Base-by-base conservation (phyloP, 345 rosid genomes). In the Combretum micranthum region DNA sequence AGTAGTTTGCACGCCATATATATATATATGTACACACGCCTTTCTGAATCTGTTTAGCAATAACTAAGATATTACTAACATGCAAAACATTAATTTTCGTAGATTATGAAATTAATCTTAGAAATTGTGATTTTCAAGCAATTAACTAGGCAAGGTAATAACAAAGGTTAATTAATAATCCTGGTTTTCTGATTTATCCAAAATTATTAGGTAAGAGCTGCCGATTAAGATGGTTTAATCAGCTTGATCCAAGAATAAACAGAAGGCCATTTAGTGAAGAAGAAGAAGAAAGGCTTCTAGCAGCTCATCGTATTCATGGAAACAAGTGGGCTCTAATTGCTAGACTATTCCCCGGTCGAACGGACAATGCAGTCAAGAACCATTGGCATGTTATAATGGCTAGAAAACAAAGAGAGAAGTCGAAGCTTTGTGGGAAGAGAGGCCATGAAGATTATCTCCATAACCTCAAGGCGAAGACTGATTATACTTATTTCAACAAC, bases 371-470 rank as follows among this genome's bases (percentile, higher is more conserved):
- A 0, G 83, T 80, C 37, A 80, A 80, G 73, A 80, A 80, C 52
- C 85, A 80, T 42, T 80, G 80, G 80, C 85, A 80, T 64, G 83
- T 80, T 42, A 65, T 80, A 43, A 80, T 75, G 80, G 85, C 85
- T 14, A 75, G 85, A 57, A 75, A 56, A 66, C 69, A 72, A 50
- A 56, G 85, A 44, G 85, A 80, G 50, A 72, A 69, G 42, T 71
- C 79, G 16, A 75, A 69, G 68, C 21, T 70, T 13, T 67, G 77
- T 43, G 76, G 83, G 16, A 79, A 80, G 57, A 74, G 81, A 64
- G 68, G 65, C 64, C 65, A 58, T 48, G 64, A 71, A 64, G 74
- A 70, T n/a, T 23, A 46, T 44, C 37, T 48, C 20, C 52, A 22
- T 15, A 19, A 39, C 14, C 26, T 21, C 8, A 25, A 13, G 13